Conservation (phyloP, 805 yeast genomes). For the Yarrowia phangngaensis region DNA sequence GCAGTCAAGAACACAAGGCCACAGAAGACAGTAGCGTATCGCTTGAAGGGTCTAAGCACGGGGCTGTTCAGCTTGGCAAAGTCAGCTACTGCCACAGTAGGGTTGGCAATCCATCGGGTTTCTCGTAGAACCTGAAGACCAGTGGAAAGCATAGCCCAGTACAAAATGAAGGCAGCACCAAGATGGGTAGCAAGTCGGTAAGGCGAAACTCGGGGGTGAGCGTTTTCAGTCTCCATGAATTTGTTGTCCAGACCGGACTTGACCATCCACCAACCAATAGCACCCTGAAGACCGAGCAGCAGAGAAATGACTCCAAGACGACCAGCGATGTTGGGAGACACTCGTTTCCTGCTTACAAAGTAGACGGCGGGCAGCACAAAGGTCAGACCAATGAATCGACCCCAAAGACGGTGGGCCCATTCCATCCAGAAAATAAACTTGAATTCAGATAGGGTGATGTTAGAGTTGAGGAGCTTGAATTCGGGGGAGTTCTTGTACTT, state of each 20-base stretch:
- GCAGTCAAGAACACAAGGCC: slow-evolving; percentile 81
- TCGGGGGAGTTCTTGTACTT: slow-evolving; percentile 88
- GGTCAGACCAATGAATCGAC: slow-evolving; percentile 81
- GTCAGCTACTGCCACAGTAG: slow-evolving; percentile 51
- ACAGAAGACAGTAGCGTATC: slow-evolving; percentile 53
- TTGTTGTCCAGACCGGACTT: slow-evolving; percentile 85
- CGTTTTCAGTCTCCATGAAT: slow-evolving; percentile 68
- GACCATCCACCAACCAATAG: slow-evolving; percentile 99
- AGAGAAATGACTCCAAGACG: slow-evolving; percentile 69
- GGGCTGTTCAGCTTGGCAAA: slow-evolving; percentile 62
- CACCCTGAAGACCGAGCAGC: slow-evolving; percentile 87
- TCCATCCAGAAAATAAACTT: slow-evolving; percentile 95
- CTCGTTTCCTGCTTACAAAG: slow-evolving; percentile 62
- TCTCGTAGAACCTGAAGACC: slow-evolving; percentile 82
- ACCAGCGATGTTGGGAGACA: slow-evolving; percentile 62
- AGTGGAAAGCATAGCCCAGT: slow-evolving; percentile 85
- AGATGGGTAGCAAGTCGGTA: slow-evolving; percentile 90
- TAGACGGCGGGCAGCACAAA: slow-evolving; percentile 82
- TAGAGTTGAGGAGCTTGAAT: slow-evolving; percentile 81
- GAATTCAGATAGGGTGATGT: slow-evolving; percentile 85
- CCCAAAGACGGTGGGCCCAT: slow-evolving; percentile 93
- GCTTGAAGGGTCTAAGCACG: slow-evolving; percentile 54
- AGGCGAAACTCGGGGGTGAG: slow-evolving; percentile 97
- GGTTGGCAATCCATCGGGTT: slow-evolving; percentile 61
- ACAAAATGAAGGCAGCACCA: slow-evolving; percentile 86